A percentile compares a stretch with the other conserved stretches of the same genome.
Evolutionary conservation across 495 filamentous ascomycete species (phyloP).

Genomic region (Hypomontagnella monticulosa): DNA sequence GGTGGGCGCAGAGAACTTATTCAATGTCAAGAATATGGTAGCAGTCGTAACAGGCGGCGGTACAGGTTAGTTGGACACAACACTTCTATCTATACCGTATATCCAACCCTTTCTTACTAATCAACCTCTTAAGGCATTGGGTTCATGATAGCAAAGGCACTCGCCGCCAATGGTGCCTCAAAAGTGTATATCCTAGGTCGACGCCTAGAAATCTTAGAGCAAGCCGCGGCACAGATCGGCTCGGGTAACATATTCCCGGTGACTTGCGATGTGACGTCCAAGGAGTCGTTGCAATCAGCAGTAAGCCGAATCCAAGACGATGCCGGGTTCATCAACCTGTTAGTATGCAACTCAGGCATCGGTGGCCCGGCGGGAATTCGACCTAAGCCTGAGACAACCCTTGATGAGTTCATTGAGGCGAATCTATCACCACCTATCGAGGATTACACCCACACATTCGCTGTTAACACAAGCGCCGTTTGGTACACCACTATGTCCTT

Average conservation of each 20-base stretch:
- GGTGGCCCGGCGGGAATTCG: slow-evolving; percentile 60
- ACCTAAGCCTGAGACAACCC: slow-evolving; percentile 46
- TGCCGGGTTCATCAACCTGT: slow-evolving; percentile 67
- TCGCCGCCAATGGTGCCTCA: slow-evolving; percentile 69
- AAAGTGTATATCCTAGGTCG: slow-evolving; percentile 80
- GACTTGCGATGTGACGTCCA: slow-evolving; percentile 72
- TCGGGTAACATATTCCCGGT: slow-evolving; percentile 65
- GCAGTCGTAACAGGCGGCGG: slow-evolving; percentile 73
- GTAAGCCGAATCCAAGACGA: slow-evolving; percentile 63
- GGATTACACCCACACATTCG: slow-evolving; percentile 67
- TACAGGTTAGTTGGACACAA: slow-evolving; percentile 54
- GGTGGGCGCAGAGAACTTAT: slow-evolving; percentile 57
- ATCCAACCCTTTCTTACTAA: slow-evolving; percentile 1
- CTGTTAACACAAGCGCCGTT: slow-evolving; percentile 67
- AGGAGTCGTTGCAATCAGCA: slow-evolving; percentile 64
- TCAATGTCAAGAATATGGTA: slow-evolving; percentile 67
- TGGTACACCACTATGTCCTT: slow-evolving; percentile 74
- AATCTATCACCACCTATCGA: slow-evolving; percentile 62
- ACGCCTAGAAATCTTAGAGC: slow-evolving; percentile 64
- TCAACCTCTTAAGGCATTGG: slow-evolving; percentile 64
- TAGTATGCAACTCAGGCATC: slow-evolving; percentile 74
- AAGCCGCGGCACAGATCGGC: slow-evolving; percentile 54
- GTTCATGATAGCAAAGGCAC: slow-evolving; percentile 71
- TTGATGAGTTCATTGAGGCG: slow-evolving; percentile 63
- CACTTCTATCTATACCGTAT: not conserved